These are phyloP conservation scores for Neofusicoccum sp. DNA, from an alignment of 2,329 filamentous ascomycete genomes.

Conservation along the genomic window DNA sequence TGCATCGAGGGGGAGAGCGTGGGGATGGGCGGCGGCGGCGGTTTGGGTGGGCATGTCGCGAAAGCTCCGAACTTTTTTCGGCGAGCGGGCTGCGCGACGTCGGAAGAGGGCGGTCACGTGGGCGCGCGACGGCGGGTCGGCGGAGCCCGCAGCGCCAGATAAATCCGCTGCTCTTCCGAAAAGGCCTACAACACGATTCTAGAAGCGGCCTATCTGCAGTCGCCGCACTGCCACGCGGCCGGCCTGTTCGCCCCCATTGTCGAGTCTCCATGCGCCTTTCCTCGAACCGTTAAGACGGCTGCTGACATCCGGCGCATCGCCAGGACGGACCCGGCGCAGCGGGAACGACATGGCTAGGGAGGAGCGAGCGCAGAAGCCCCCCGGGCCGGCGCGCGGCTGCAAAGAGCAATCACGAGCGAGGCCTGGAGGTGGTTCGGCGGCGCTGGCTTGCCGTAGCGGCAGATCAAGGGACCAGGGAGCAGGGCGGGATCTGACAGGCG, in stretches of 20 bases:
- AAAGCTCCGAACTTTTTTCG: neutral
- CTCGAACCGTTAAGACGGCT: slow-evolving; percentile 10
- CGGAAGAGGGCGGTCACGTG: neutral
- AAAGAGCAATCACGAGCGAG: slow-evolving; percentile 10
- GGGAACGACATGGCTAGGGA: neutral
- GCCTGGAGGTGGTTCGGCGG: slow-evolving; percentile 12
- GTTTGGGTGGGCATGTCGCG: neutral
- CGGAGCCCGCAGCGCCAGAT: neutral
- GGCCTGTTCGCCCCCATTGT: neutral
- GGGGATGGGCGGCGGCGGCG: neutral
- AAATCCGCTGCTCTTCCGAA: neutral
- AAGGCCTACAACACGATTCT: slow-evolving; percentile 2
- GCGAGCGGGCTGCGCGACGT: neutral
- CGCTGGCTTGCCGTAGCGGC: slow-evolving; percentile 16
- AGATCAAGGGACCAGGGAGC: slow-evolving; percentile 13
- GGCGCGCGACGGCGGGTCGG: neutral
- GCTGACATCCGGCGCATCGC: neutral
- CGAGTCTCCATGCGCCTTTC: slow-evolving; percentile 9
- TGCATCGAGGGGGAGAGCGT: slow-evolving; percentile 33
- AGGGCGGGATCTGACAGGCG: slow-evolving; percentile 14
- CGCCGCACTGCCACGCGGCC: neutral
- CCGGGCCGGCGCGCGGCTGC: slow-evolving; percentile 6
- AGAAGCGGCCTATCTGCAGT: slow-evolving; percentile 1
- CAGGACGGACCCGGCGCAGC: neutral
- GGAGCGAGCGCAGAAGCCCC: neutral